Base-by-base conservation (phyloP, 129 eudicot genomes). In the Rutidosis leptorrhynchoides region DNA sequence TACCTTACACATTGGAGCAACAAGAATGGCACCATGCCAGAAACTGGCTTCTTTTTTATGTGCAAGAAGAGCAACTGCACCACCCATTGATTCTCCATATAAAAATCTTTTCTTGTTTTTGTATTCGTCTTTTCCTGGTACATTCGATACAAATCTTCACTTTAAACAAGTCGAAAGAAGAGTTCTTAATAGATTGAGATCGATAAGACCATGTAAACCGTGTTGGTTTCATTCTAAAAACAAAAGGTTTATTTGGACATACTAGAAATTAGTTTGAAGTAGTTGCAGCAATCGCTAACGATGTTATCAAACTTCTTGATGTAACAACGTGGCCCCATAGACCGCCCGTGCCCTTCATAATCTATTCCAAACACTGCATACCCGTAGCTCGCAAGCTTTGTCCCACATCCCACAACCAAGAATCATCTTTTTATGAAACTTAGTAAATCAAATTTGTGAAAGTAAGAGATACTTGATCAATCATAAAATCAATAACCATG, bases 1-100 rank as follows among this genome's bases (percentile, higher is more conserved):
- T 73, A 94, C 99, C 99, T 94, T 94, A 64, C 99, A 94, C 99
- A 94, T 89, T 25, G 99, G 99, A 28, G 96, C 97, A 16, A 88
- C 92, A 24, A 93, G 87, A 80, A 93, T 83, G 24, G 98, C 95
- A 26, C 98, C 96, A 66, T 89, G 93, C 93, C 96, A 89, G 74
- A 89, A 94, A 56, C 67, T 21, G 9, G 95, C 84, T 74, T 94
- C 88, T 64, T 79, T 93, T 73, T 63, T 89, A 83, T 86, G 96
- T 46, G 71, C 79, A 45, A 94, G 82, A 56, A 94, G 83, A 26
- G 96, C 90, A 30, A 94, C 95, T 48, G 96, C 98, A 51, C 96
- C 98, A 53, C 98, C 98, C 98, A 93, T 93, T 15, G 98, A 93
- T 67, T 93, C 98, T 27, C 98, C 98, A 48, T 93, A 93, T 49